phyloP scores from a whole-genome alignment of 192 early-diverging fungal species.

The Helicostylum pulchrum region DNA sequence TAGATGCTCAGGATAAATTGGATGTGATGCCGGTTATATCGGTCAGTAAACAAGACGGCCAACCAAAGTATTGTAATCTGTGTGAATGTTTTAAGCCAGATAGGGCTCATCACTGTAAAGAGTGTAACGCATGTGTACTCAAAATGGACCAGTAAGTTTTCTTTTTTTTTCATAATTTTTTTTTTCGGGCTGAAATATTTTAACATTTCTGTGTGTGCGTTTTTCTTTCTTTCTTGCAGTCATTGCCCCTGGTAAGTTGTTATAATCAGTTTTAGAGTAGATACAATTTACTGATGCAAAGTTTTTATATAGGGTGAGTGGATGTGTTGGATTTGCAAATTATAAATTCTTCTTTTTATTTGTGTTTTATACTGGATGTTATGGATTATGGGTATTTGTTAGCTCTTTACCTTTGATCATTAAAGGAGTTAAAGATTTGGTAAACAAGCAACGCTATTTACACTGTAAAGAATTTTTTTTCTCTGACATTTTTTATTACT shows the following conservation, averaged over 20 bases:
- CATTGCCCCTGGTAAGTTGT: conserved; percentile 32
- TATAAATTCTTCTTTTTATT: conserved; percentile 58
- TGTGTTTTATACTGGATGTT: conserved; percentile 46
- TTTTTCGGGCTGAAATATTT: neutral
- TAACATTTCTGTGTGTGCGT: neutral
- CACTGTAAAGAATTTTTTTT: neutral
- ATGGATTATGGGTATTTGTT: conserved; percentile 40
- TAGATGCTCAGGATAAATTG: neutral
- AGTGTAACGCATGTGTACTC: conserved; percentile 53
- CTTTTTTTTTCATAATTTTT: neutral
- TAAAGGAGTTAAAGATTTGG: conserved; percentile 15
- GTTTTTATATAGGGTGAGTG: conserved; percentile 35
- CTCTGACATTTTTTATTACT: neutral
- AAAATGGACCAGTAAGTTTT: conserved; percentile 60
- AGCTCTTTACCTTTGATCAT: conserved; percentile 31
- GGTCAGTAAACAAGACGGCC: conserved; percentile 22
- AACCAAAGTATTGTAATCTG: conserved; percentile 26
- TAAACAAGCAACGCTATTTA: neutral
- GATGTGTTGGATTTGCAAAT: conserved; percentile 52
- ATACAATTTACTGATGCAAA: neutral
- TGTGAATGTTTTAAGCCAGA: conserved; percentile 46
- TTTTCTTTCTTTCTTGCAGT: conserved; percentile 17
- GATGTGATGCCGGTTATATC: conserved; percentile 17
- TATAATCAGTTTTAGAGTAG: neutral
- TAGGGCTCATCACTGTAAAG: conserved; percentile 52